These are phyloP conservation scores for Haplographium delicatum DNA, from an alignment of 495 filamentous ascomycete species.

Conservation along the genomic window DNA sequence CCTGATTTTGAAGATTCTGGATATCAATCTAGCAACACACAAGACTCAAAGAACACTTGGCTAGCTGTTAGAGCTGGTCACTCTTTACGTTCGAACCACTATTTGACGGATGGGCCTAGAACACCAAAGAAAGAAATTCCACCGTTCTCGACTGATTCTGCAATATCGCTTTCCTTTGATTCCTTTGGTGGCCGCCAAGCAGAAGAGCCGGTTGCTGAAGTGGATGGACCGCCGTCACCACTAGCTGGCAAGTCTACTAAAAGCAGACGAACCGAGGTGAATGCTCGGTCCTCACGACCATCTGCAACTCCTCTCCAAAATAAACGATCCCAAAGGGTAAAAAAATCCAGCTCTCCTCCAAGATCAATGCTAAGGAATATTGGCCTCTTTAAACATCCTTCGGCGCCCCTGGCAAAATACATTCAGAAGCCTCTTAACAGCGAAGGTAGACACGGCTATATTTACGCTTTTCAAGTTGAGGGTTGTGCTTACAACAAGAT, in stretches of 20 bases:
- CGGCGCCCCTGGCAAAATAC: not conserved
- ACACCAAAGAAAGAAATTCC: not conserved
- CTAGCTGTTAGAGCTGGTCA: too few species aligned
- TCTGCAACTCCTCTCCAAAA: not conserved
- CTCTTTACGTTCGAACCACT: too few species aligned
- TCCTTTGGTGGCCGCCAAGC: not conserved
- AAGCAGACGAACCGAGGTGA: not conserved
- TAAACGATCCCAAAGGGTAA: not conserved
- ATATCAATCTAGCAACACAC: not conserved
- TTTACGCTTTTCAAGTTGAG: constrained; percentile 1
- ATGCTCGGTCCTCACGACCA: not conserved
- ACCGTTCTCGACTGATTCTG: not conserved
- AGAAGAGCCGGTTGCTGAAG: not conserved
- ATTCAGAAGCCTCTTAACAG: not conserved
- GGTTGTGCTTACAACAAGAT: not conserved
- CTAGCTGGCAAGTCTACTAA: not conserved
- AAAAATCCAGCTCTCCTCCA: not conserved
- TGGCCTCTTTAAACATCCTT: not conserved
- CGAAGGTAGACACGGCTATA: not conserved
- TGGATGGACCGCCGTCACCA: not conserved
- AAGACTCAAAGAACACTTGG: not conserved
- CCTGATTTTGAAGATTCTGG: not conserved
- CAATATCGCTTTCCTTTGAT: not conserved
- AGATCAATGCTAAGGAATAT: not conserved
- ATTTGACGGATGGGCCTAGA: too few species aligned